Percentiles rank a stretch among this genome's conserved stretches.
Evolutionary conservation across 129 eudicot genomes (phyloP).

Genomic region (Flaveria linearis): DNA sequence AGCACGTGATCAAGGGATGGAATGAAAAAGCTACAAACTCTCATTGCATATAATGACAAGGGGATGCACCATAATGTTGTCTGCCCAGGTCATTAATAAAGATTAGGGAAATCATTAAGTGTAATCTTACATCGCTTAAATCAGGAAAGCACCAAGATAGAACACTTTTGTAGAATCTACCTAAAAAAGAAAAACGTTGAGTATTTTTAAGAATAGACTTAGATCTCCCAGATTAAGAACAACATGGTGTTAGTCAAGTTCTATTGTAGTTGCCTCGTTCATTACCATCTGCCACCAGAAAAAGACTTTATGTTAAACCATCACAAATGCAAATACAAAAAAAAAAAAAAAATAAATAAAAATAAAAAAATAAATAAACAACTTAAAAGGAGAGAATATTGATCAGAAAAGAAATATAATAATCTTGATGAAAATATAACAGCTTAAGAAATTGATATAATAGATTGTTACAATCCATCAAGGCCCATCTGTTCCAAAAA

Average conservation of each 20-base stretch:
- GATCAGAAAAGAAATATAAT: background rate
- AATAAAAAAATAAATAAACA: too few relatives aligned
- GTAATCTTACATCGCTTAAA: conserved; percentile 3
- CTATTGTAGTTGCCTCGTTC: conserved; percentile 46
- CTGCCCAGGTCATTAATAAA: background rate
- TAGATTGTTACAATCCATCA: background rate
- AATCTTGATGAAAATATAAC: background rate
- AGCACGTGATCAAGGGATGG: background rate
- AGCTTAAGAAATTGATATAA: background rate
- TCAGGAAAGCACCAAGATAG: background rate
- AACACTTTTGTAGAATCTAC: conserved; percentile 3
- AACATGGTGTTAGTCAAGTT: conserved; percentile 42
- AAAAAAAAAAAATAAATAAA: too few relatives aligned
- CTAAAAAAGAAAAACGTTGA: conserved; percentile 14
- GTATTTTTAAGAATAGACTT: background rate
- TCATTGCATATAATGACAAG: background rate
- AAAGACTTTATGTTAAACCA: conserved; percentile 4
- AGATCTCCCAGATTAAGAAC: conserved; percentile 12
- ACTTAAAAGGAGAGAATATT: background rate
- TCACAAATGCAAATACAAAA: background rate
- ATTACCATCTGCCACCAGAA: conserved; percentile 61
- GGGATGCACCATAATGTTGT: background rate
- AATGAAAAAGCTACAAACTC: background rate
- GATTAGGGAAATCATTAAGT: background rate
- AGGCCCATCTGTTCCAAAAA: conserved; percentile 2